phyloP scores from a whole-genome alignment of 2,329 filamentous ascomycete genomes.

The Dactylellina haptotyla region DNA sequence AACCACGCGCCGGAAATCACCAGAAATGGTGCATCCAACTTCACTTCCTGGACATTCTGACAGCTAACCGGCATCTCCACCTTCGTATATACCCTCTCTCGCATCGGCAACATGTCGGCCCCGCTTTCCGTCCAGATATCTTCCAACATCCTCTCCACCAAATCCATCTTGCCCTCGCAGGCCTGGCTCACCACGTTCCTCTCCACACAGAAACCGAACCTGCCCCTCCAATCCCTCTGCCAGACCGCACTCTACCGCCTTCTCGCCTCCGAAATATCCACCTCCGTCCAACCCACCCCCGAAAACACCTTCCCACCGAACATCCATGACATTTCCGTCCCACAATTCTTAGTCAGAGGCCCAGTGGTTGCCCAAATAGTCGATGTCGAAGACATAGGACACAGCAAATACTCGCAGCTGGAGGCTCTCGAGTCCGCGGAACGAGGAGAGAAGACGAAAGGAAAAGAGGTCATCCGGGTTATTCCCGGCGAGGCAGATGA shows the following conservation, averaged over 20 bases:
- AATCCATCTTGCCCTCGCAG: slow-evolving; percentile 46
- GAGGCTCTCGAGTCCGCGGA: slow-evolving; percentile 80
- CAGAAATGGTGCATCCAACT: too few species aligned
- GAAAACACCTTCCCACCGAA: slow-evolving; percentile 69
- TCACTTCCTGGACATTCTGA: background rate
- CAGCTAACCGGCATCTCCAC: background rate
- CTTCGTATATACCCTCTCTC: background rate
- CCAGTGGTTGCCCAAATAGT: slow-evolving; percentile 82
- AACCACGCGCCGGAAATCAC: background rate
- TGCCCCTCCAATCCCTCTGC: slow-evolving; percentile 44
- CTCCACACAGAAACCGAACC: slow-evolving; percentile 45
- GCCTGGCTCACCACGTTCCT: slow-evolving; percentile 43
- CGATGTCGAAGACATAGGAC: slow-evolving; percentile 83
- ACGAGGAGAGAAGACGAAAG: slow-evolving; percentile 77
- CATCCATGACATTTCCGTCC: slow-evolving; percentile 67
- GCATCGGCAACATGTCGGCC: slow-evolving; percentile 1
- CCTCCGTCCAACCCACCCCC: slow-evolving; percentile 65
- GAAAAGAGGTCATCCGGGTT: slow-evolving; percentile 83
- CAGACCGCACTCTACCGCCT: slow-evolving; percentile 70
- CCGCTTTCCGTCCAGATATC: slow-evolving; percentile 40
- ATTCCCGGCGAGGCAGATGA: slow-evolving; percentile 66
- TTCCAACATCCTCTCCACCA: slow-evolving; percentile 40
- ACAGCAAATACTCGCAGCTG: slow-evolving; percentile 85
- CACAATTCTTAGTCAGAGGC: slow-evolving; percentile 69
- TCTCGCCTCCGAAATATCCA: slow-evolving; percentile 78